Conservation (phyloP, 768 basidiomycete species). For the Boletus pseudo-olivaceus region DNA sequence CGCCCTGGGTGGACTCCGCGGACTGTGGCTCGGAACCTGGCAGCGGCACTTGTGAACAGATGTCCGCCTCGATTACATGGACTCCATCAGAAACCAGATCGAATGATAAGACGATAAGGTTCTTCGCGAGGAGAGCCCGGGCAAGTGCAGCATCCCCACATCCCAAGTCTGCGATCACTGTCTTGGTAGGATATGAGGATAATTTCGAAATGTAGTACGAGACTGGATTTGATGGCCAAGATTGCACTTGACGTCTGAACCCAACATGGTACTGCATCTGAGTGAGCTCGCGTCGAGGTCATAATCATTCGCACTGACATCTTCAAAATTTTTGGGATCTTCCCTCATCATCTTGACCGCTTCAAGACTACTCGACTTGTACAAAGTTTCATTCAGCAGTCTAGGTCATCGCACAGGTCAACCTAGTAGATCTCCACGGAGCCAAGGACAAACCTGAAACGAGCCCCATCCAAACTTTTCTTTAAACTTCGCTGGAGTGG, state of each 20-base stretch:
- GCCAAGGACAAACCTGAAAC: conserved; percentile 58
- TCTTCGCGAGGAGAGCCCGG: conserved; percentile 63
- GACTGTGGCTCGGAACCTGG: conserved; percentile 67
- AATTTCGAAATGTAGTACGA: conserved; percentile 69
- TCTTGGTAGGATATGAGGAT: conserved; percentile 57
- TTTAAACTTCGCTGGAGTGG: conserved; percentile 75
- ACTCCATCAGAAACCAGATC: conserved; percentile 73
- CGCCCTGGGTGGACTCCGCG: conserved; percentile 40
- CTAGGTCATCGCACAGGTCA: conserved; percentile 37
- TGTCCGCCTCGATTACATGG: conserved; percentile 89
- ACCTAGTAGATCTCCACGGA: neutral
- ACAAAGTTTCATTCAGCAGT: conserved; percentile 89
- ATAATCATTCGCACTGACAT: conserved; percentile 47
- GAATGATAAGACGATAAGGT: conserved; percentile 69
- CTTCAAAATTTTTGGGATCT: conserved; percentile 76
- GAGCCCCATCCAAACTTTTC: conserved; percentile 78
- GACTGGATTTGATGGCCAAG: conserved; percentile 96
- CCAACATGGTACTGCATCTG: conserved; percentile 82
- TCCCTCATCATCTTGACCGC: conserved; percentile 81
- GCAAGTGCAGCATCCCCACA: conserved; percentile 94
- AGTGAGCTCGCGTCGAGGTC: conserved; percentile 10
- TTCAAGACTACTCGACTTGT: conserved; percentile 76
- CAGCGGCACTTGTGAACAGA: conserved; percentile 73
- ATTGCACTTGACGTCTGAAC: conserved; percentile 85
- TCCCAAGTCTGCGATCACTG: conserved; percentile 88